Base-by-base conservation (phyloP, 768 basidiomycete species). In the Suillus subluteus region DNA sequence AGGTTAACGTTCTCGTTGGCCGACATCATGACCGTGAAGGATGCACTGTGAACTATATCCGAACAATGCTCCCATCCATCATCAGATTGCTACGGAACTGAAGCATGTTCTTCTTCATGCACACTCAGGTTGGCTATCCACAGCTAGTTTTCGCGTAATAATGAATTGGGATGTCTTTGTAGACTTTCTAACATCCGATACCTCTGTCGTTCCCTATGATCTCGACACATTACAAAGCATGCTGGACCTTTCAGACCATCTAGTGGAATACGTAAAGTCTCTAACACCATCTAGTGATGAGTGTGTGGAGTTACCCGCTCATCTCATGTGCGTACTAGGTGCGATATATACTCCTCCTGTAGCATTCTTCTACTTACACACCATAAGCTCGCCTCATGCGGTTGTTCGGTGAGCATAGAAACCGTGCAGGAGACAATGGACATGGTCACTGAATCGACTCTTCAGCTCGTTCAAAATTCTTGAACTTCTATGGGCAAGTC, bases 401-500 rank as follows among this genome's bases (percentile, higher is more conserved):
- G 4, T 66, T 65, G 63, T 67, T 63, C 41, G 64, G 66, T 67
- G 48, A 56, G 66, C 2, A 61, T 43, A 32, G 6, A 12, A 18
- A 30, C 18, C n/a, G 7, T 50, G 41, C n/a, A 26, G 18, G 40
- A 32, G 26, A 56, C 46, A 64, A 69, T 62, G 56, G 13, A 68
- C 69, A 54, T 56, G 23, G 9, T 35, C 38, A 41, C 40, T 18
- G 30, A 64, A 23, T 62, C 16, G 6, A 23, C 18, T 0, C 3
- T 26, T 16, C 15, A 80, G 79, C 65, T 30, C 62, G 70, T n/a
- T 73, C 75, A 11, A 71, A 72, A 38, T 79, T 81, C 58, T 62
- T 76, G 35, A 78, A 82, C 50, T 80, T 78, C 41, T 68, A 79
- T 55, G 82, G 82, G 1, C 74, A 81, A 65, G 70, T 72, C 21